Evolutionary conservation across 257 asterid genomes (phyloP).

Genomic region (Plantago elongata): DNA sequence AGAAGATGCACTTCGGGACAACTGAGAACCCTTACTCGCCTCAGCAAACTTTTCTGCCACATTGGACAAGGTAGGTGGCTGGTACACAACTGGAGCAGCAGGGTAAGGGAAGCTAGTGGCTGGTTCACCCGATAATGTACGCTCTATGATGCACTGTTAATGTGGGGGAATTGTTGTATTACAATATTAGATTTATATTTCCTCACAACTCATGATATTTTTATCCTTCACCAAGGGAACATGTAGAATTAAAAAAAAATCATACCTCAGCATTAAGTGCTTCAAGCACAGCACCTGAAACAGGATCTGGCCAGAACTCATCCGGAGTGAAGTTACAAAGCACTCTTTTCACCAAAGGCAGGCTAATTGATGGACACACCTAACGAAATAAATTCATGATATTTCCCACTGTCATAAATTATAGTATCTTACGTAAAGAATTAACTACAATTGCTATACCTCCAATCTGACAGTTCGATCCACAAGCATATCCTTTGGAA

Average conservation of each 20-base stretch:
- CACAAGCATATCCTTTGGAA: slow-evolving; percentile 94
- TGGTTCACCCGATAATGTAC: slow-evolving; percentile 43
- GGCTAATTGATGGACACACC: slow-evolving; percentile 88
- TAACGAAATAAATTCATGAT: slow-evolving; percentile 25
- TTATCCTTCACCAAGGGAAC: background rate
- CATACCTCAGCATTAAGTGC: slow-evolving; percentile 94
- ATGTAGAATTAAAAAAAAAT: background rate
- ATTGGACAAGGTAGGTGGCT: slow-evolving; percentile 52
- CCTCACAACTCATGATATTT: background rate
- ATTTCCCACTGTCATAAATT: background rate
- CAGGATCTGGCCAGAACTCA: slow-evolving; percentile 96
- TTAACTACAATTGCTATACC: slow-evolving; percentile 37
- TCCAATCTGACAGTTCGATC: slow-evolving; percentile 76
- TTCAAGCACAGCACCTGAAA: slow-evolving; percentile 84
- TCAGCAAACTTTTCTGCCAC: slow-evolving; percentile 62
- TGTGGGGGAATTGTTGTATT: slow-evolving; percentile 6
- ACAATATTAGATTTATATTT: background rate
- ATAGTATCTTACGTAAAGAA: background rate
- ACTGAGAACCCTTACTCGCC: slow-evolving; percentile 36
- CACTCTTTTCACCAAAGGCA: slow-evolving; percentile 71
- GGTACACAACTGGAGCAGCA: slow-evolving; percentile 59
- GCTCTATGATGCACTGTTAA: slow-evolving; percentile 67
- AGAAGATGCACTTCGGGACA: slow-evolving; percentile 57
- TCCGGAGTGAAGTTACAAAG: slow-evolving; percentile 97
- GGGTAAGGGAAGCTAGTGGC: slow-evolving; percentile 60